Evolutionary conservation across 305 asterid species (phyloP), one percentile per base, ranked within the genome.

Genomic region (Plantago coronopus): DNA sequence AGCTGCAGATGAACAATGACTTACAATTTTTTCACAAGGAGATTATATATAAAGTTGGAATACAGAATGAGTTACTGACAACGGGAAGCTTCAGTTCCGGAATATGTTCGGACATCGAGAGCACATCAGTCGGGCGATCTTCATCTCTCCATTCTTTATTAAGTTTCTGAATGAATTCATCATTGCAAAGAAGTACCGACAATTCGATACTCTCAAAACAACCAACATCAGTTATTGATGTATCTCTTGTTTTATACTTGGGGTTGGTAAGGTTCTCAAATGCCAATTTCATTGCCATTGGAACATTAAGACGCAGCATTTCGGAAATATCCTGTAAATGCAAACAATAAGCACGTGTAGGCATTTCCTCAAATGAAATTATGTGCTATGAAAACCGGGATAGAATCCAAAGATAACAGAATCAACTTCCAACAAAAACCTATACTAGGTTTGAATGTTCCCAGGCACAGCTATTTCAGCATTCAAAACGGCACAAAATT

Each of bases 91-190:
- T 74, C 63, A 93, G 86, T 67, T 87, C 90, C 47, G 99, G 99
- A 54, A 83, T 81, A 68, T 93, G 97, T 66, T 89, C 96, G 65
- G 99, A 93, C 97, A 93, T 83, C 59, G 99, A 93, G 69, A 93
- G 89, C 55, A 93, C 99, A 85, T 93, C 99, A 27, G 99, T 93
- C 42, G 97, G 83, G 10, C 72, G 88, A 73, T 93, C 96, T 78
- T 89, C 97, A 66, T 80, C 95, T 71, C 97, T 82, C 99, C 99
- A 93, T 17, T 93, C 96, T 66, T 85, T 93, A 67, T 93, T 89
- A 60, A 93, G 95, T 59, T 87, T 72, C 61, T 72, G 71, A 74
- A 93, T 89, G 78, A 87, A 93, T 40, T 76, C 89, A 47, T 89
- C 95, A 48, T 93, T 87, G 86, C 99, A 93, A 64, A 93, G 94